Conservation (phyloP, 2,329 filamentous ascomycete genomes). For the Gliomastix tumulicola region DNA sequence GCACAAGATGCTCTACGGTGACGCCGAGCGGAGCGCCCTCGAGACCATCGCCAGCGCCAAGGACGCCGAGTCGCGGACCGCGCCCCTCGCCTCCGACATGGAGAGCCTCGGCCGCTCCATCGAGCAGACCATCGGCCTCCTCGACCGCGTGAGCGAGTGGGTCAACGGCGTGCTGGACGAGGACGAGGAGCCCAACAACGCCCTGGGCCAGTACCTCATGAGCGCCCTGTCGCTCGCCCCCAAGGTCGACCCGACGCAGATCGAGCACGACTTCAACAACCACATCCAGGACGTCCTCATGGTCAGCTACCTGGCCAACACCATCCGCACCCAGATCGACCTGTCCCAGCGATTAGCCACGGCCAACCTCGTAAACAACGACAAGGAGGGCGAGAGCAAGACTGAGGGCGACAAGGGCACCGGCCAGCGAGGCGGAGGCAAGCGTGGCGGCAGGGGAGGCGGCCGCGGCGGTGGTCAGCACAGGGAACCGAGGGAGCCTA, state of each 20-base stretch:
- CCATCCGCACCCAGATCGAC: slow-evolving; percentile 97
- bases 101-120: slow-evolving; percentile 81
- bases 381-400: slow-evolving; percentile 43
- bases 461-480: slow-evolving; percentile 44
- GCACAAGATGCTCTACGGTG: slow-evolving; percentile 85
- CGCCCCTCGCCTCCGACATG: slow-evolving; percentile 76
- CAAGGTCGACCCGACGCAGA: slow-evolving; percentile 84
- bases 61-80: slow-evolving; percentile 67
- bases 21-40: slow-evolving; percentile 59
- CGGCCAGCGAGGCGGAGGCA: slow-evolving; percentile 38
- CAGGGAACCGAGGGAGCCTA: slow-evolving; percentile 37
- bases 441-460: slow-evolving; percentile 44
- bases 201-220: slow-evolving; percentile 90
- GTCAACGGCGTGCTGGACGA: slow-evolving; percentile 93
- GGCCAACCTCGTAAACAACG: slow-evolving; percentile 50
- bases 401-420: slow-evolving; percentile 33
- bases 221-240: slow-evolving; percentile 88
- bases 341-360: slow-evolving; percentile 90
- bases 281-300: slow-evolving; percentile 98
- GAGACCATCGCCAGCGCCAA: slow-evolving; percentile 80
- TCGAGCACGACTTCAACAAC: slow-evolving; percentile 99
- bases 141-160: slow-evolving; percentile 87
- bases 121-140: slow-evolving; percentile 79
- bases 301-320: slow-evolving; percentile 97
- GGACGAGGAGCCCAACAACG: slow-evolving; percentile 81